Evolutionary conservation across 768 basidiomycete species (phyloP), one percentile per base, ranked within the genome.

Genomic region (Dendrothele bispora): DNA sequence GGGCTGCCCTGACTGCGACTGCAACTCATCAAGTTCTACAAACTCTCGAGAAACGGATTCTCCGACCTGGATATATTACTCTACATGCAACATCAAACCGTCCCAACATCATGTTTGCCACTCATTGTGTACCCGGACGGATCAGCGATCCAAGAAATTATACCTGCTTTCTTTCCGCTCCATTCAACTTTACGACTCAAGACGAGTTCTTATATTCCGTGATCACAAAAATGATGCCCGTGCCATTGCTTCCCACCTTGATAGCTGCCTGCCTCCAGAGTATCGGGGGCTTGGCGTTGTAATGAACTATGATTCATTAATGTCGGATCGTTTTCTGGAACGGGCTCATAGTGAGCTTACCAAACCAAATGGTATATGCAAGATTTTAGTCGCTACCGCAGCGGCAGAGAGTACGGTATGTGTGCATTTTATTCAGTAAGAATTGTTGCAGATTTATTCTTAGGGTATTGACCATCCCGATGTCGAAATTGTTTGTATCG

Each of bases 321-420:
- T 18, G 48, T 49, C 44, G 10, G 15, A 11, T 15, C 15, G 8
- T 5, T 68, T 64, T 30, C 50, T 67, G 0, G 20, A 59, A 17
- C 12, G 49, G 4, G 53, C 50, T 0, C 63, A 61, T 26, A 20
- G 55, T 5, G 53, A 49, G 46, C 57, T 59, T 42, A 46, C 27
- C 25, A 4, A 7, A 1, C 39, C 30, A 11, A 36, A 56, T 25
- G 54, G 59, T 0, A 8, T 1, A 0, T 61, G 61, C 36, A 30
- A 40, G 7, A 47, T 62, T 5, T 47, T 60, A n/a, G 43, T 51
- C 22, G 46, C 57, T 0, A 61, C 55, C 0, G 49, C 46, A 12
- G n/a, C n/a, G n/a, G 57, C 47, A 0, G 48, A 46, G 0, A 44
- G 57, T 5, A 58, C 43, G 0, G 49, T 53, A 35, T 15, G 35